Conservation (phyloP, 306 rosid genomes). For the Fragaria nilgerrensis region DNA sequence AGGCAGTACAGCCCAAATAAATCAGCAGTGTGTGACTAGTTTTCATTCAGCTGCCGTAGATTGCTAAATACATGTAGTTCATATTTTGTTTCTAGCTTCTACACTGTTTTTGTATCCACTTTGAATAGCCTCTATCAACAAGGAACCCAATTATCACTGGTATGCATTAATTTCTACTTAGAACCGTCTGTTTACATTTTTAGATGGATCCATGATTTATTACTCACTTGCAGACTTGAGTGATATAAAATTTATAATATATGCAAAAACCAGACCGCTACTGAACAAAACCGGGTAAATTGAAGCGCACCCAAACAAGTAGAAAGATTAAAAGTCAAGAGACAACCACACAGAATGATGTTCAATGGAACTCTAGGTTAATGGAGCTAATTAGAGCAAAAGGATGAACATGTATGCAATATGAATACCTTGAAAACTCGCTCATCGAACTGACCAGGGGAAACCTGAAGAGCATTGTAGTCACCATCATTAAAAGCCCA, state of each 20-base stretch:
- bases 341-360: slow-evolving; percentile 11
- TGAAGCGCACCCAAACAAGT: slow-evolving; percentile 14
- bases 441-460: slow-evolving; percentile 85
- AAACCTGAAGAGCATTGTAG: slow-evolving; percentile 86
- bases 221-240: slow-evolving; percentile 7
- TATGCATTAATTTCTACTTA: neutral
- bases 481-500: slow-evolving; percentile 97
- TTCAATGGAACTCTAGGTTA: neutral
- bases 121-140: neutral
- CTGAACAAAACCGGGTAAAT: slow-evolving; percentile 21
- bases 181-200: neutral
- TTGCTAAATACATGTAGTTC: neutral
- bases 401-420: slow-evolving; percentile 14
- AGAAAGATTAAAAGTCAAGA: slow-evolving; percentile 13
- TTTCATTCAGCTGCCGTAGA: neutral
- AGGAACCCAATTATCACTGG: neutral
- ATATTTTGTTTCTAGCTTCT: neutral
- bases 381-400: slow-evolving; percentile 1
- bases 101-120: neutral
- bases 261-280: neutral
- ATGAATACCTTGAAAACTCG: slow-evolving; percentile 67
- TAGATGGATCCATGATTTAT: neutral
- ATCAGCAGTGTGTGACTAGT: neutral
- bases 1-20: neutral
- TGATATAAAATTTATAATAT: neutral